A percentile compares a stretch with the other conserved stretches of the same genome.
Conservation (phyloP, 257 asterid genomes). For the Cynanchum wilfordii region DNA sequence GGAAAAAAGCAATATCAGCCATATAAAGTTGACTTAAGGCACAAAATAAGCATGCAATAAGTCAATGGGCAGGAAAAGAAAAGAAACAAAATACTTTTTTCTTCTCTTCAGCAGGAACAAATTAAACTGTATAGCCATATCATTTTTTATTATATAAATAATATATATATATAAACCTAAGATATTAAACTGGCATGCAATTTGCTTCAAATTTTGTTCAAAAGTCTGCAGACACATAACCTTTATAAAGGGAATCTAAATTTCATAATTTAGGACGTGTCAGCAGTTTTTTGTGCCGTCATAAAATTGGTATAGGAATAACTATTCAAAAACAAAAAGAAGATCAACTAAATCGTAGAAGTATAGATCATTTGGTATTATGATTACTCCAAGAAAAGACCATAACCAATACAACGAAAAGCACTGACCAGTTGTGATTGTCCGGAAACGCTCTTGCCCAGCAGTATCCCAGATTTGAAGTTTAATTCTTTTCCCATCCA, state of each 20-base stretch:
- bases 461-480: constrained; percentile 39
- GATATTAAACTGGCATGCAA: background rate
- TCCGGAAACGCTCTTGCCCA: constrained; percentile 41
- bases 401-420: background rate
- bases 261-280: background rate
- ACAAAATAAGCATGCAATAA: background rate
- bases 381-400: background rate
- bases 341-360: background rate
- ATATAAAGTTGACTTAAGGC: background rate
- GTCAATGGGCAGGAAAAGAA: background rate
- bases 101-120: background rate
- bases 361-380: background rate
- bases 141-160: too few relatives aligned
- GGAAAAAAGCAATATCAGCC: background rate
- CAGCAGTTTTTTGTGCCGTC: background rate
- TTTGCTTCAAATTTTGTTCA: background rate
- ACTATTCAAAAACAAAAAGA: background rate
- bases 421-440: constrained; percentile 38
- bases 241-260: background rate
- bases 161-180: too few relatives aligned
- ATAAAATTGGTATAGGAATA: background rate
- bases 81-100: background rate
- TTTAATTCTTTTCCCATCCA: constrained; percentile 33
- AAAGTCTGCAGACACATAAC: background rate
- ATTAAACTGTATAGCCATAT: background rate